These are phyloP conservation scores for Syzygium jambos DNA, from an alignment of 345 rosid species.

Conservation along the genomic window DNA sequence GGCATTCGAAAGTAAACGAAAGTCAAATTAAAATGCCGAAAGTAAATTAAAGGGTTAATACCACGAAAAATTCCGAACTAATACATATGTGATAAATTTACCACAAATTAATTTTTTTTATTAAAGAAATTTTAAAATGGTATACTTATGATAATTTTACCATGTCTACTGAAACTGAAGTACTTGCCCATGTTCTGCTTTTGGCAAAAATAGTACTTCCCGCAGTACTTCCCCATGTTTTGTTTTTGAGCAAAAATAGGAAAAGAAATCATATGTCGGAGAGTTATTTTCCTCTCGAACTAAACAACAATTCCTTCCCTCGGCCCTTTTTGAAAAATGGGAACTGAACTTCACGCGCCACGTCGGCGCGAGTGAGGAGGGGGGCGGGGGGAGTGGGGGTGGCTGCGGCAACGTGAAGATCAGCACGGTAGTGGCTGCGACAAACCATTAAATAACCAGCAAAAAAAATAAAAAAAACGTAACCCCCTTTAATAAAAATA, in stretches of 20 bases:
- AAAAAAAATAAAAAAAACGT: not conserved
- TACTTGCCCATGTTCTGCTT: not conserved
- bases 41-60: not conserved
- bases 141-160: not conserved
- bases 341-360: not conserved
- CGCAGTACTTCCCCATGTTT: not conserved
- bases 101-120: fast-evolving
- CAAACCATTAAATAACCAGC: not conserved
- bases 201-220: not conserved
- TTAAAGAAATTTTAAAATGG: fast-evolving
- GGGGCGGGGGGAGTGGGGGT: not conserved
- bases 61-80: not conserved
- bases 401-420: not conserved
- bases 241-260: not conserved
- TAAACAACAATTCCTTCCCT: not conserved
- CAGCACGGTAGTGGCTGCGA: not conserved
- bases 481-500: not conserved
- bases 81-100: fast-evolving
- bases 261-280: not conserved
- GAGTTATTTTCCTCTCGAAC: not conserved
- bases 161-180: not conserved
- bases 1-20: not conserved
- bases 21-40: not conserved
- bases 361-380: not conserved
- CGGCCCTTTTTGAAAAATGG: not conserved